These are phyloP conservation scores for Castanea crenata DNA, from an alignment of 306 rosid genomes.

Conservation along the genomic window DNA sequence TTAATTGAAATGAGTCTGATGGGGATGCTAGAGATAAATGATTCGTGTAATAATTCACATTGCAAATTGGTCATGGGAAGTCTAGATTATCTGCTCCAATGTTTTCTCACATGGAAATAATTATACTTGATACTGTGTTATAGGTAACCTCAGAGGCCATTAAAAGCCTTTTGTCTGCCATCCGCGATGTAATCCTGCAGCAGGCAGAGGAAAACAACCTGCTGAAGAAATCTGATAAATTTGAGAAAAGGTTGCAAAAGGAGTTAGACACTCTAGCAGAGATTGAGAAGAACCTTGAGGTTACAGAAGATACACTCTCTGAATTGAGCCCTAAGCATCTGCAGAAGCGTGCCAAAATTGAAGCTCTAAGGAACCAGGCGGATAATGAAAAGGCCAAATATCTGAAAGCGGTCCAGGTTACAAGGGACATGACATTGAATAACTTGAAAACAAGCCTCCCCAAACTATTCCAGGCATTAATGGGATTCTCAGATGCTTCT, in stretches of 20 bases:
- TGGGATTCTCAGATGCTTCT: conserved; percentile 57
- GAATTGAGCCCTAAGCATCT: conserved; percentile 59
- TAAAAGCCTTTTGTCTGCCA: conserved; percentile 51
- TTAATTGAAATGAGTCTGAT: too few species aligned
- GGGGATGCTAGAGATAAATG: too few species aligned
- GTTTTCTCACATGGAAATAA: not conserved
- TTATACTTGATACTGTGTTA: conserved; percentile 7
- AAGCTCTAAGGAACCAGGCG: conserved; percentile 60
- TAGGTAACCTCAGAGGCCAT: conserved; percentile 75
- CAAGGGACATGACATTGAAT: conserved; percentile 51
- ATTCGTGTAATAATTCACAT: too few species aligned
- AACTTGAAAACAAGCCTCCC: conserved; percentile 69
- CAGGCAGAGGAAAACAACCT: conserved; percentile 62
- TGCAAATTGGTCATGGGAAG: not conserved
- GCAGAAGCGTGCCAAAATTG: conserved; percentile 53
- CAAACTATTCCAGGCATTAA: conserved; percentile 52
- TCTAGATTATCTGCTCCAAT: not conserved
- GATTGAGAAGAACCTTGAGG: conserved; percentile 43
- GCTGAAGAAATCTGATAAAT: conserved; percentile 54
- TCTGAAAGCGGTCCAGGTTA: conserved; percentile 46
- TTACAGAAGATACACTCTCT: conserved; percentile 28
- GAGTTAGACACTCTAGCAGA: conserved; percentile 43
- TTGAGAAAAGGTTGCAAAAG: conserved; percentile 57
- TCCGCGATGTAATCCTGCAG: conserved; percentile 45
- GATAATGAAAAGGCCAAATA: conserved; percentile 53